These are phyloP conservation scores for Tanacetum coccineum DNA, from an alignment of 129 eudicot species.

Conservation along the genomic window DNA sequence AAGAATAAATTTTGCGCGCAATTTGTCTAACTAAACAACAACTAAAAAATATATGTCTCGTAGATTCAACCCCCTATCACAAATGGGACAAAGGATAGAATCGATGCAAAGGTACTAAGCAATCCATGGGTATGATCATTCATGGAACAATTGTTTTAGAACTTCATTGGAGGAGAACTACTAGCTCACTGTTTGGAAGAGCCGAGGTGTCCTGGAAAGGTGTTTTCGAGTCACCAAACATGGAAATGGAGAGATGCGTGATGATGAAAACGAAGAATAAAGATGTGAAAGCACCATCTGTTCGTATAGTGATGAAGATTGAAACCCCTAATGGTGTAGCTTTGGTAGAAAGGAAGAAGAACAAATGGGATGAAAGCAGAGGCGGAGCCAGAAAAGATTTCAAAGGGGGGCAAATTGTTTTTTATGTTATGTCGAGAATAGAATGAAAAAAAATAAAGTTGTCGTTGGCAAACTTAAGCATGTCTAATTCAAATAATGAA, in stretches of 20 bases:
- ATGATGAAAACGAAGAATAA: slow-evolving; percentile 33
- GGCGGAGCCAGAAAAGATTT: too few relatives aligned
- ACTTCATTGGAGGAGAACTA: slow-evolving; percentile 40
- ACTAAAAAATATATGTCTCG: too few relatives aligned
- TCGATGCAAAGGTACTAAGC: slow-evolving; percentile 49
- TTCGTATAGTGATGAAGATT: slow-evolving; percentile 44
- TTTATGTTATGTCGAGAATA: too few relatives aligned
- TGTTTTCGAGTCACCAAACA: slow-evolving; percentile 39
- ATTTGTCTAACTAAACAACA: too few relatives aligned
- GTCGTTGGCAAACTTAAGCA: too few relatives aligned
- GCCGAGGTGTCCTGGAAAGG: slow-evolving; percentile 54
- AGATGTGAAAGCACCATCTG: slow-evolving; percentile 39
- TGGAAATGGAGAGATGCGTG: slow-evolving; percentile 54
- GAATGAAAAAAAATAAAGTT: too few relatives aligned
- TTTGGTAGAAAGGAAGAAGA: slow-evolving; percentile 20
- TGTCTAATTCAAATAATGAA: too few relatives aligned
- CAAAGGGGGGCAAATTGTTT: too few relatives aligned
- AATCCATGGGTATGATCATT: slow-evolving; percentile 35
- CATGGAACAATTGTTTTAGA: slow-evolving; percentile 45
- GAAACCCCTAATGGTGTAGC: slow-evolving; percentile 15
- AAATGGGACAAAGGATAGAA: too few relatives aligned
- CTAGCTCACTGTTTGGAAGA: too few relatives aligned
- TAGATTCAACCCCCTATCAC: too few relatives aligned
- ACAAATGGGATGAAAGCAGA: slow-evolving; percentile 22
- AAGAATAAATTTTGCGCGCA: too few relatives aligned